Base-by-base conservation (phyloP, 2,329 filamentous ascomycete genomes). In the Basipetospora chlamydospora region DNA sequence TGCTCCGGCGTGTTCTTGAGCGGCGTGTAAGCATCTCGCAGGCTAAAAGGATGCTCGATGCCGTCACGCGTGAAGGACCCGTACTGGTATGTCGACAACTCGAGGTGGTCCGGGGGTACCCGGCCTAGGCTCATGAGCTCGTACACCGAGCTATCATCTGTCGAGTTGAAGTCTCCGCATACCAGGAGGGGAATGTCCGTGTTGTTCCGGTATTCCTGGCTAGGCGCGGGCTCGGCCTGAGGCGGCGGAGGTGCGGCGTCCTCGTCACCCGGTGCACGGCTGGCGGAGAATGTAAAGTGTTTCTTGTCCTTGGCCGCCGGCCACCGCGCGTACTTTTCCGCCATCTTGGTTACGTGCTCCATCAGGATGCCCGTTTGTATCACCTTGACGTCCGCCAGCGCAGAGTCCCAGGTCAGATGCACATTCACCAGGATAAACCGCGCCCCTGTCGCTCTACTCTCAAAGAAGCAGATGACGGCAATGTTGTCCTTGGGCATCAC, bases 401-500 rank as follows among this genome's bases (percentile, higher is more conserved):
- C 77, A 2, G 85, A 84, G 49, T 98, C 87, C 90, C 90, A 98
- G 49, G 85, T 92, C 36, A 96, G 67, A 63, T 98, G 90, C 5
- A 84, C 83, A 52, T 96, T 96, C 46, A 85, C 85, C 25, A 96
- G 77, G 43, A 98, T 93, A 50, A 96, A 64, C 39, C 90, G 78
- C 11, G 85, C 78, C n/a, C 90, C 90, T 0, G 88, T 95, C 42
- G 73, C 64, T 26, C 88, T 76, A 49, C 93, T 95, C 58, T 98
- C 90, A 43, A 98, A 74, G 63, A 96, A 93, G 39, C 81, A 77
- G 33, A 94, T 74, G 33, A 94, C 80, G 12, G 82, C 90, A 56
- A 98, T 94, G 54, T 96, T 88, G 65, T 98, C 90, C 60, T 90
- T 85, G 42, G 88, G 87, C 90, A 95, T 96, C 42, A 98, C 81